Evolutionary conservation across 305 asterid genomes (phyloP), one percentile per base, ranked within the genome.

Genomic region (Plantago coronopus): DNA sequence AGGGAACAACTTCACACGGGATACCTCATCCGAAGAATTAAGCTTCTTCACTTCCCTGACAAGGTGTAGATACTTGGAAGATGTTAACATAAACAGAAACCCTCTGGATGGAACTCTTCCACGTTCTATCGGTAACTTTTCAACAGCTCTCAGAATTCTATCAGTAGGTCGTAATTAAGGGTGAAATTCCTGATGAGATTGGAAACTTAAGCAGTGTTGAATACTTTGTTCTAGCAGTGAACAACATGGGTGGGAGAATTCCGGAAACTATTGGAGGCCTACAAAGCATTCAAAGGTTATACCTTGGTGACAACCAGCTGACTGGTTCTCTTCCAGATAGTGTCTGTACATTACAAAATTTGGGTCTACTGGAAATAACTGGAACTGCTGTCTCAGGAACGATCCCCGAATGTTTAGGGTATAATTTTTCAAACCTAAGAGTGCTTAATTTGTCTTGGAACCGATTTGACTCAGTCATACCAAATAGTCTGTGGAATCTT

Each of bases 391-490:
- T 77, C 22, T 54, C 65, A 3, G 78, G 78, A 10, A 18, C 61
- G 0, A 27, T 77, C 12, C 79, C 79, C 7, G 34, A 59, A 22
- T 77, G 79, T 63, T 46, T 73, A 22, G 79, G 79, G 1, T 61
- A 61, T 17, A 64, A 63, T 16, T 10, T 63, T 17, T 47, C 62
- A 12, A 49, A 64, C 44, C 51, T 72, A 37, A 51, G 78, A 44
- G 17, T 31, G 9, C 75, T 76, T 58, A 0, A 7, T 49, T 43
- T 72, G 17, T 43, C 53, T 62, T 23, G 12, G 8, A 76, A 76
- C 29, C 22, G 25, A 45, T 29, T 76, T 17, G 40, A 54, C 31
- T 72, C 78, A 0, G 42, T 19, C 2, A 51, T 76, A 54, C 74
- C 81, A 2, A 44, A 55, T 7, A 63, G 65, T 50, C 15, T 69